Evolutionary conservation across 192 early-diverging fungal species (phyloP), one percentile per base, ranked within the genome.

Genomic region (Diversispora epigaea): DNA sequence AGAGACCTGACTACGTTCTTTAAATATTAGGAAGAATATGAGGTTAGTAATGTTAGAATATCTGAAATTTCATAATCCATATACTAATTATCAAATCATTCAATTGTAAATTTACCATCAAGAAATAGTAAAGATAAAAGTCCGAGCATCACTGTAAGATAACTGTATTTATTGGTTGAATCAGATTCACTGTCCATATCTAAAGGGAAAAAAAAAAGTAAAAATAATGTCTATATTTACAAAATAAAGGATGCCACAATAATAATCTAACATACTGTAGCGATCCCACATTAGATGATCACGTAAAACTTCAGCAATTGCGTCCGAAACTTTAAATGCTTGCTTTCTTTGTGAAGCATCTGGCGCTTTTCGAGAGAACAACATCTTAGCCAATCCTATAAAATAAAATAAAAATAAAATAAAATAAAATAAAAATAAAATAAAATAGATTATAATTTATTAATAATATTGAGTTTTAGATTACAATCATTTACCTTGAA

Each of bases 311-410:
- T 66, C 50, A 1, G 88, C 88, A 66, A 93, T 81, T 32, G 80
- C 77, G 39, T 90, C 88, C 3, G 91, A 84, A 41, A 91, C 78
- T 68, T 85, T 84, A 62, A 86, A 87, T 1, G 85, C 84, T 32
- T 84, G 77, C 44, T 84, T 72, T 56, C 84, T 81, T 68, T 87
- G 84, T 1, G 50, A 12, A 39, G 78, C 55, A 43, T 89, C 87
- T 8, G 84, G 74, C 32, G 84, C 81, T 15, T 89, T 84, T 22
- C 90, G 86, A 11, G 79, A 77, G 17, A 87, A 84, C 14, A 90
- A 77, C 61, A 90, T 82, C 68, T 90, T 91, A 17, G 87, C 78
- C 21, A 93, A 78, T 2, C 86, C 85, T 84, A 32, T 32, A 32
- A 68, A 46, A 44, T 43, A 39, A 49, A 10, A 58, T 5, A n/a